phyloP scores from a whole-genome alignment of 1,284 basidiomycete genomes.

The Ganoderma boninense region DNA sequence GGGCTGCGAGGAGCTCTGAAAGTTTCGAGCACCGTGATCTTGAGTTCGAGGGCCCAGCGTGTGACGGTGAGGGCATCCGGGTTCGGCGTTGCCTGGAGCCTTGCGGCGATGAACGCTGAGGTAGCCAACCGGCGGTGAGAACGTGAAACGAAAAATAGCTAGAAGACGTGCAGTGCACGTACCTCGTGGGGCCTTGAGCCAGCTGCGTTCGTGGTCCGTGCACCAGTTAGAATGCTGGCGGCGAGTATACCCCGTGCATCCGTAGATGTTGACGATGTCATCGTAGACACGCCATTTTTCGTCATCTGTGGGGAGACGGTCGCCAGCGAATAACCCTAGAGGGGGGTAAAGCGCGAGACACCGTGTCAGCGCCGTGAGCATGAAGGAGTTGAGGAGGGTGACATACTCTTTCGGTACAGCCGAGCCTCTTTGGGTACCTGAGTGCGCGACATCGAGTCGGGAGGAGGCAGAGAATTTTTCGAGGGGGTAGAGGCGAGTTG shows the following conservation, averaged over 20 bases:
- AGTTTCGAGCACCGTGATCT: neutral
- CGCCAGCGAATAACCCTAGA: neutral
- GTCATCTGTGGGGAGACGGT: neutral
- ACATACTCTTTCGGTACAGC: neutral
- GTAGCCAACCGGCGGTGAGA: neutral
- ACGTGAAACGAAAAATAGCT: neutral
- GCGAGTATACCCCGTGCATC: neutral
- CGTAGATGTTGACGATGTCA: neutral
- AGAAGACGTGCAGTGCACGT: neutral
- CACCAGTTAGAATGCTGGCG: conserved; percentile 1
- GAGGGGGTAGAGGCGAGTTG: too few relatives aligned
- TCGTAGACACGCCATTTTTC: neutral
- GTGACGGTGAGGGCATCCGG: neutral
- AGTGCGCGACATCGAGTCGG: neutral
- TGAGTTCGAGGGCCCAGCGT: neutral
- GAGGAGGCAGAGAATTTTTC: too few relatives aligned
- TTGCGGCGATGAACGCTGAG: neutral
- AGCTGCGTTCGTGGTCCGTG: neutral
- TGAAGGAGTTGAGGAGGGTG: neutral
- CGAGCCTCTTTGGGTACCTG: neutral
- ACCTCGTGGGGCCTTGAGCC: neutral
- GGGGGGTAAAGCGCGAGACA: neutral
- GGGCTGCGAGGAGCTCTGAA: neutral
- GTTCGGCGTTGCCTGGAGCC: neutral
- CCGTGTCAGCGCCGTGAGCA: neutral